A percentile compares a stretch with the other conserved stretches of the same genome.
phyloP scores from a whole-genome alignment of 441 rosid species.

The Euphorbia celastroides region DNA sequence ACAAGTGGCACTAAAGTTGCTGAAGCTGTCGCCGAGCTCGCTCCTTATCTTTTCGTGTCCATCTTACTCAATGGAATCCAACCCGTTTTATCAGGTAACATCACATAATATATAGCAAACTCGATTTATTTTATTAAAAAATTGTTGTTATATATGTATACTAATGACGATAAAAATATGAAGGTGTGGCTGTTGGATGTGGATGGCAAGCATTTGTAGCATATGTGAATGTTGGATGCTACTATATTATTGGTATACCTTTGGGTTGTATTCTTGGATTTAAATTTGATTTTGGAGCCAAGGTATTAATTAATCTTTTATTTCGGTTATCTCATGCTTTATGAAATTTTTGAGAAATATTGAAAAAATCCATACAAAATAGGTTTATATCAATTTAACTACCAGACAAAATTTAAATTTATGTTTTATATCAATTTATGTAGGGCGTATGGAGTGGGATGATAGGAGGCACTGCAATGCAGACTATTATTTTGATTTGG shows the following conservation, averaged over 20 bases:
- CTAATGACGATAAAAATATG: no score
- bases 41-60: slow-evolving; percentile 36
- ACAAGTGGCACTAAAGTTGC: slow-evolving; percentile 33
- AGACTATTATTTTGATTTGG: slow-evolving; percentile 36
- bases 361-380: no score
- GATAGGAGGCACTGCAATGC: slow-evolving; percentile 45
- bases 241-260: slow-evolving; percentile 49
- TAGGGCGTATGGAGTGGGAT: slow-evolving; percentile 69
- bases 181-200: slow-evolving; percentile 62
- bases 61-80: slow-evolving; percentile 42
- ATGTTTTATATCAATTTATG: neutral
- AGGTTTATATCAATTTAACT: no score
- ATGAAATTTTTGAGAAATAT: no score
- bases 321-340: no score
- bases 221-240: slow-evolving; percentile 51
- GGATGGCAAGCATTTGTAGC: slow-evolving; percentile 65
- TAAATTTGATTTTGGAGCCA: slow-evolving; percentile 34
- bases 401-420: no score
- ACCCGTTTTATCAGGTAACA: slow-evolving; percentile 51
- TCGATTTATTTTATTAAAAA: no score
- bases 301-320: slow-evolving; percentile 19
- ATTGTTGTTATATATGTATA: no score
- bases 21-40: slow-evolving; percentile 38
- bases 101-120: no score
- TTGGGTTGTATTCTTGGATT: slow-evolving; percentile 43